Base-by-base conservation (phyloP, 805 yeast genomes). In the Diddensiella santjacobensis region DNA sequence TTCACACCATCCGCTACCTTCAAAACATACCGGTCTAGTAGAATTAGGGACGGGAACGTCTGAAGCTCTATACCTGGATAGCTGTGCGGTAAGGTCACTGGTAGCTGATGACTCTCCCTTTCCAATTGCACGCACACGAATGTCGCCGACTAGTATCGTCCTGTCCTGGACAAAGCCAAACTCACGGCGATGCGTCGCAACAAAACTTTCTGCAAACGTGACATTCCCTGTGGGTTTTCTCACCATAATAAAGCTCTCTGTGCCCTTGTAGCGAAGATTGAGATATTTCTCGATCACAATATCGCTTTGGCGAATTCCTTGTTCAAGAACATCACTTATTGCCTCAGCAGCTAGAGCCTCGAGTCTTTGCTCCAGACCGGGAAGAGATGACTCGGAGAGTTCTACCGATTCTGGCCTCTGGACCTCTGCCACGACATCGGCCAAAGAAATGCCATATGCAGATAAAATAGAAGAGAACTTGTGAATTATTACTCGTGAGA, bases 161-260 rank as follows among this genome's bases (percentile, higher is more conserved):
- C 46, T 18, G 4, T 36, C 46, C 6, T 35, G 46, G 17, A 43
- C 35, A 20, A 43, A 43, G 6, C 46, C 39, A 33, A 43, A 43
- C 39, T 43, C 46, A n/a, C 46, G 26, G 11, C 26, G 6, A 23
- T 43, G 46, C 13, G 39, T 22, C 11, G 60, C 63, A 40, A 68
- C 64, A 20, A 67, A 44, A 11, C 33, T 40, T 33, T 22, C 31
- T 8, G 31, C 31, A 26, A 26, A 26, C 8, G 31, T 26, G 8
- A 8, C 31, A 26, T 8, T 26, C 31, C 13, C 13, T 8, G 31
- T 35, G 3, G 22, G 24, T 3, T 41, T 42, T 24, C 42, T 66
- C n/a, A 85, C 79, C 85, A 89, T 84, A 53, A 90, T 68, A 36
- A 84, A 82, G 2, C 96, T 84, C 60, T 90, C 96, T 13, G 96